Conservation (phyloP, 2,329 filamentous ascomycete genomes). For the Fusarium fujikuroi region DNA sequence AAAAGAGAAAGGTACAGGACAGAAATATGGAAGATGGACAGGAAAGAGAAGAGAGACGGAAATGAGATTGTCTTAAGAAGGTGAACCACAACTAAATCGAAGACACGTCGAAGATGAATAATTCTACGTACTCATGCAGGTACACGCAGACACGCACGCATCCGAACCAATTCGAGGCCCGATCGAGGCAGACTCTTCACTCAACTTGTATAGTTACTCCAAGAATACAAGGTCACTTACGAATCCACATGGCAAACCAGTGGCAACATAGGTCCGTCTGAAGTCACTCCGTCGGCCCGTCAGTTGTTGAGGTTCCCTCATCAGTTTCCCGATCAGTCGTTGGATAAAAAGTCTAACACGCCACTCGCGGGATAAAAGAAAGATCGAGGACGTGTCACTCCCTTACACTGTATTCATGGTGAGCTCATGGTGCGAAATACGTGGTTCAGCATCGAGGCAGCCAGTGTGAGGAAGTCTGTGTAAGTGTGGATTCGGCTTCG, state of each 20-base stretch:
- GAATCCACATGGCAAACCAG: background rate
- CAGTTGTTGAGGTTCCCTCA: slow-evolving; percentile 1
- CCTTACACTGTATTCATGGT: background rate
- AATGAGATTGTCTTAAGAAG: slow-evolving; percentile 1
- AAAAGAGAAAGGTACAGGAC: background rate
- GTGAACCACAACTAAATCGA: slow-evolving; percentile 9
- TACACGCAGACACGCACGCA: slow-evolving; percentile 20
- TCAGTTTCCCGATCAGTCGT: slow-evolving; percentile 2
- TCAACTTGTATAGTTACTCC: slow-evolving; percentile 2
- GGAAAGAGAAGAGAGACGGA: background rate
- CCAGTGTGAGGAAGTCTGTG: slow-evolving; percentile 20
- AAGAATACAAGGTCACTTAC: background rate
- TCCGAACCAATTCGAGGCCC: slow-evolving; percentile 4
- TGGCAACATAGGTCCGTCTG: slow-evolving; percentile 17
- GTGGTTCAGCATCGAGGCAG: background rate
- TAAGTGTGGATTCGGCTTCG: background rate
- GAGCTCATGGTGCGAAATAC: background rate
- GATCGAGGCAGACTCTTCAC: slow-evolving; percentile 4
- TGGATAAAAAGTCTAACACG: slow-evolving; percentile 20
- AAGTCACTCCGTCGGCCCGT: slow-evolving; percentile 16
- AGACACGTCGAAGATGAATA: slow-evolving; percentile 11
- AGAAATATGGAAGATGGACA: background rate
- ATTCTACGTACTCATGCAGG: slow-evolving; percentile 24
- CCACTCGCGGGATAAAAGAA: slow-evolving; percentile 18
- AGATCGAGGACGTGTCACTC: background rate